Evolutionary conservation across 139 green algal species (phyloP).

Genomic region (Chlorella sp.): DNA sequence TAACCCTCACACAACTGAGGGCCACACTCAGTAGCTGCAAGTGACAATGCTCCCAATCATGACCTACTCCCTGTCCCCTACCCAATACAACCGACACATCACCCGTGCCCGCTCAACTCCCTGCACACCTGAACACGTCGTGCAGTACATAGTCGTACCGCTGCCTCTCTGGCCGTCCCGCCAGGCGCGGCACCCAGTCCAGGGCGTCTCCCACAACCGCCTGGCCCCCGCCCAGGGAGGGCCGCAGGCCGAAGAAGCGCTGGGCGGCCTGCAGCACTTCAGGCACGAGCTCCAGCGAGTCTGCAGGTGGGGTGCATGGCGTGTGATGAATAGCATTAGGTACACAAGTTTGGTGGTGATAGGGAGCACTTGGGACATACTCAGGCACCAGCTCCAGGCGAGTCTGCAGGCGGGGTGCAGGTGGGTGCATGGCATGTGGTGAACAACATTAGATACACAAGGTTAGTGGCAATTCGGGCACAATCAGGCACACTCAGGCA

Average conservation of each 20-base stretch:
- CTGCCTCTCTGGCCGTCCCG: background rate
- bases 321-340: no score
- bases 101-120: no score
- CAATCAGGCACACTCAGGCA: background rate
- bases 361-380: no score
- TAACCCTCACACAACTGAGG: background rate
- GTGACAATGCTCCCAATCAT: no score
- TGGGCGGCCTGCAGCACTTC: constrained; percentile 16
- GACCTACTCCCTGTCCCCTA: no score
- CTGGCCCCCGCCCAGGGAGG: background rate
- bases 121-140: constrained; percentile 32
- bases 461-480: background rate
- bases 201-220: background rate
- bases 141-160: constrained; percentile 38
- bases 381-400: no score
- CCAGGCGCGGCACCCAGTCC: background rate
- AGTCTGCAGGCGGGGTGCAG: no score
- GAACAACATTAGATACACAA: no score
- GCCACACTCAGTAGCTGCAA: background rate
- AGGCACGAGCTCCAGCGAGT: constrained; percentile 25
- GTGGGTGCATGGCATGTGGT: no score
- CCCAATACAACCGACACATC: background rate
- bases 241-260: constrained; percentile 8
- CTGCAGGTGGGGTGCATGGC: constrained; percentile 7
- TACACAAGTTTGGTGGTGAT: no score